Conservation (phyloP, 106 monocot genomes). For the Dendrobium huoshanense region DNA sequence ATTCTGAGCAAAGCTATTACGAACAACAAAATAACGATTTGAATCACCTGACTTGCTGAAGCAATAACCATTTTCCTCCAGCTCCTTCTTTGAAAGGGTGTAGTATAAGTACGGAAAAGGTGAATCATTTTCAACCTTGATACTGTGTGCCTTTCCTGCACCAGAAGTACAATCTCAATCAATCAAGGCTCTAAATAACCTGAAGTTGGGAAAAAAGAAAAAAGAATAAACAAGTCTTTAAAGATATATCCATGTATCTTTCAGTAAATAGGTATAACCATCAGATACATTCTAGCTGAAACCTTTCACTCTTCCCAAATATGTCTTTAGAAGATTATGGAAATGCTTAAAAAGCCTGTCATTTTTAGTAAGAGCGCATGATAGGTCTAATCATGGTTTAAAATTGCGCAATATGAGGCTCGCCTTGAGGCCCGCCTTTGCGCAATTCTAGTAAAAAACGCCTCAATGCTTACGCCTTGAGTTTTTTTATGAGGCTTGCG, state of each 20-base stretch:
- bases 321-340: not conserved
- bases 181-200: not conserved
- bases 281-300: not conserved
- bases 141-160: conserved; percentile 29
- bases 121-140: conserved; percentile 37
- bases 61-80: conserved; percentile 85
- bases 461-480: no score
- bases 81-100: conserved; percentile 65
- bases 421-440: no score
- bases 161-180: conserved; percentile 9
- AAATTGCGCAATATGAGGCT: no score
- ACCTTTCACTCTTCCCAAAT: not conserved
- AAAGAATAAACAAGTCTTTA: not conserved
- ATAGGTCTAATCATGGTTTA: not conserved
- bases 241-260: not conserved
- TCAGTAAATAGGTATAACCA: not conserved
- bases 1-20: not conserved
- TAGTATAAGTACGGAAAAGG: conserved; percentile 83
- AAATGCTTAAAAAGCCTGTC: not conserved
- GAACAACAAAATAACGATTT: not conserved
- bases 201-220: not conserved
- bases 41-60: conserved; percentile 50
- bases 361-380: not conserved
- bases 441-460: no score
- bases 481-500: no score